These are phyloP conservation scores for Rubia yunnanensis DNA, from an alignment of 257 asterid species.

Conservation along the genomic window DNA sequence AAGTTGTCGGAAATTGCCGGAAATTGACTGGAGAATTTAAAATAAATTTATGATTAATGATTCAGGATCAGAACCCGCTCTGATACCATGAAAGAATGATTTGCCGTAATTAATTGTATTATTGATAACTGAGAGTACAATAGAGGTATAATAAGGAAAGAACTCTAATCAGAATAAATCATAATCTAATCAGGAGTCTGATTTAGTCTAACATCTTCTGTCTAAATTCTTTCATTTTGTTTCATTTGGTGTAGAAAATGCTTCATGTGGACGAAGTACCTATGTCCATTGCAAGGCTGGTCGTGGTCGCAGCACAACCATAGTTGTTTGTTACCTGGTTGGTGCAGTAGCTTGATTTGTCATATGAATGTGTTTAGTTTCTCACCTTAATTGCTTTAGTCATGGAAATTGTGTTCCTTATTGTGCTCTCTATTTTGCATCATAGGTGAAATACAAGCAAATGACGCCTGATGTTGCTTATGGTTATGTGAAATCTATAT, in stretches of 20 bases:
- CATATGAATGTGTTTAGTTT: neutral
- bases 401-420: neutral
- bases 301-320: conserved; percentile 45
- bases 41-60: too few species aligned
- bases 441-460: conserved; percentile 49
- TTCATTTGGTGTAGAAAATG: conserved; percentile 22
- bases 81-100: too few species aligned
- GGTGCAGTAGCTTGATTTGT: conserved; percentile 17
- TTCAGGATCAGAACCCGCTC: too few species aligned
- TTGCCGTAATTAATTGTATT: too few species aligned
- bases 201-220: too few species aligned
- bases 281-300: conserved; percentile 51
- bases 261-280: conserved; percentile 28
- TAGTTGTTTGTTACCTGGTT: conserved; percentile 44
- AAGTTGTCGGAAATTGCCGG: too few species aligned
- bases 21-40: too few species aligned
- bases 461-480: conserved; percentile 58
- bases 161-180: too few species aligned
- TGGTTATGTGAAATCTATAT: conserved; percentile 51
- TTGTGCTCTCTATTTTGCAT: conserved; percentile 3
- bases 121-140: too few species aligned
- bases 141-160: too few species aligned
- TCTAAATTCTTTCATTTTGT: neutral
- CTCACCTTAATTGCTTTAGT: neutral
- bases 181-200: too few species aligned